Evolutionary conservation across 768 basidiomycete genomes (phyloP).

Genomic region (Favolaschia claudopus): DNA sequence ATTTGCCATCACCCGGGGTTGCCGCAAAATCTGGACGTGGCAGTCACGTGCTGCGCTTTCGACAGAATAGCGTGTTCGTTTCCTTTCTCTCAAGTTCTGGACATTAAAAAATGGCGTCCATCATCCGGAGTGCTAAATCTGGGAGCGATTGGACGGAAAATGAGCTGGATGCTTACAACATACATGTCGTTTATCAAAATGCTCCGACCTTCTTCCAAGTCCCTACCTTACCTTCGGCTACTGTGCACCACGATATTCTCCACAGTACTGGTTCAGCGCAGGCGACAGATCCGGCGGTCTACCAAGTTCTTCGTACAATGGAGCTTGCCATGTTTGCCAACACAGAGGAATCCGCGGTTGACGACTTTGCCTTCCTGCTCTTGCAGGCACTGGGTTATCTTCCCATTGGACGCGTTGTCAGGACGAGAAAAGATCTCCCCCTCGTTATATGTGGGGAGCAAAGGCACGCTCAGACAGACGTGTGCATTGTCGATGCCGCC

Average conservation of each 20-base stretch:
- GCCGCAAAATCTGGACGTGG: too few species aligned
- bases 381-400: constrained; percentile 29
- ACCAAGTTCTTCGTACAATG: constrained; percentile 29
- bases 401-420: constrained; percentile 4
- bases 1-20: too few species aligned
- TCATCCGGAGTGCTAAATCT: too few species aligned
- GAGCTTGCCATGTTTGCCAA: constrained; percentile 34
- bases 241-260: constrained; percentile 13
- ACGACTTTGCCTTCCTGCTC: constrained; percentile 39
- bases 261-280: not conserved
- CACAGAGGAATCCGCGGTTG: constrained; percentile 34
- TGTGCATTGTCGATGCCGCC: constrained; percentile 38
- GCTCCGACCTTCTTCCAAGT: constrained; percentile 13
- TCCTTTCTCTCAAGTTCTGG: too few species aligned
- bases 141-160: constrained; percentile 33
- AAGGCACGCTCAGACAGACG: constrained; percentile 34
- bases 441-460: constrained; percentile 38
- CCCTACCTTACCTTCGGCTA: constrained; percentile 8
- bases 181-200: constrained; percentile 14
- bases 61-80: too few species aligned
- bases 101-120: too few species aligned
- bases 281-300: not conserved
- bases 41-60: too few species aligned
- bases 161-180: constrained; percentile 21
- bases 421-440: constrained; percentile 32